A percentile compares a stretch with the other conserved stretches of the same genome.
Conservation (phyloP, 768 basidiomycete species). For the Rhodotorula toruloides region DNA sequence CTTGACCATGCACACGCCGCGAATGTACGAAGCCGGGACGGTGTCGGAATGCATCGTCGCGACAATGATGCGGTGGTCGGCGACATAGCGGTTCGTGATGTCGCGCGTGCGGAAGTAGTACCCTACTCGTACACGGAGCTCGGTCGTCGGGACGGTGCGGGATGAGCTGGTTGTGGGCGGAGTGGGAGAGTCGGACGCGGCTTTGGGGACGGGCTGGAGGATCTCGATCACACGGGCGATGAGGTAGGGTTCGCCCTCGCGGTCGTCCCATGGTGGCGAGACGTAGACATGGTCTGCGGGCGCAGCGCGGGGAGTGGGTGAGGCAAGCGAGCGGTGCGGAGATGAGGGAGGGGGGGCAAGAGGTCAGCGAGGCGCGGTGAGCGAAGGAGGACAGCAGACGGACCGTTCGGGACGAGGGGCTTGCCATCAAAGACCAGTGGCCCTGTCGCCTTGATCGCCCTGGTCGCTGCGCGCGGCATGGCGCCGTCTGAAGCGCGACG, state of each 20-base stretch:
- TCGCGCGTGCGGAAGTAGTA: conserved; percentile 97
- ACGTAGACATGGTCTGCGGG: conserved; percentile 88
- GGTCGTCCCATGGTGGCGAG: conserved; percentile 82
- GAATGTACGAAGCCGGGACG: conserved; percentile 87
- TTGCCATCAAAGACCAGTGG: conserved; percentile 19
- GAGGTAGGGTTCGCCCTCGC: conserved; percentile 88
- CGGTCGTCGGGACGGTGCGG: conserved; percentile 46
- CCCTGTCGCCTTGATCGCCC: neutral
- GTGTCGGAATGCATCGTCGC: conserved; percentile 96
- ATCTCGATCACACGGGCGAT: conserved; percentile 97
- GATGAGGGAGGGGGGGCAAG: neutral
- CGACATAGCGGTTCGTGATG: conserved; percentile 74
- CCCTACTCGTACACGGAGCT: conserved; percentile 70
- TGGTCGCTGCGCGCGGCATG: conserved; percentile 6
- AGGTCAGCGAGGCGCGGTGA: neutral
- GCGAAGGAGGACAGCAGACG: conserved; percentile 2
- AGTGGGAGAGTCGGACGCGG: neutral
- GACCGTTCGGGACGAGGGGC: conserved; percentile 20
- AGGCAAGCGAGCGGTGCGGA: neutral
- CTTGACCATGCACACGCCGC: conserved; percentile 85
- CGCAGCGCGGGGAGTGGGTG: neutral
- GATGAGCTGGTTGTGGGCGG: conserved; percentile 49
- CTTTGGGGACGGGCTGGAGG: conserved; percentile 57
- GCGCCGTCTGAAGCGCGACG: neutral
- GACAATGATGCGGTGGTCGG: conserved; percentile 84